Conservation (phyloP, 768 basidiomycete genomes). For the Xanthoconium stramineum region DNA sequence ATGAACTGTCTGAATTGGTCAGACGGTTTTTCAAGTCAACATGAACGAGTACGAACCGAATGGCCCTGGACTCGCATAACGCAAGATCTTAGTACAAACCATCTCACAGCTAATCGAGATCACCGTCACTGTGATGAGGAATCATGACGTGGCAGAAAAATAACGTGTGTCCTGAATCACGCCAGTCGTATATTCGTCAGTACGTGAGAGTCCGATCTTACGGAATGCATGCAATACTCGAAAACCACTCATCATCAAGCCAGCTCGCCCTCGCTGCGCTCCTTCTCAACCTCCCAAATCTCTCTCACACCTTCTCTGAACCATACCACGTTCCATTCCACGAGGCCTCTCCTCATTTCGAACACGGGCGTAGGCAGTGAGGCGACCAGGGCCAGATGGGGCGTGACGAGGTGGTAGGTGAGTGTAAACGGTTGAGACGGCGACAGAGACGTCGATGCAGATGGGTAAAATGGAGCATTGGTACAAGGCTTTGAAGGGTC, state of each 20-base stretch:
- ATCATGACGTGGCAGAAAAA: not conserved
- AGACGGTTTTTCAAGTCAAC: not conserved
- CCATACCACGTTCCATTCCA: slow-evolving; percentile 87
- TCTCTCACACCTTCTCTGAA: slow-evolving; percentile 81
- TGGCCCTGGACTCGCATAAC: not conserved
- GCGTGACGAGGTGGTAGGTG: slow-evolving; percentile 79
- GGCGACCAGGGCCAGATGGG: slow-evolving; percentile 66
- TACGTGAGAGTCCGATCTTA: not conserved
- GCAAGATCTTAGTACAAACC: too few relatives aligned
- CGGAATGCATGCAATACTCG: not conserved
- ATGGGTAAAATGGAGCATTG: slow-evolving; percentile 62
- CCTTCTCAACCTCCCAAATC: slow-evolving; percentile 73
- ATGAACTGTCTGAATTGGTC: not conserved
- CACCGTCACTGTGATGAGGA: too few relatives aligned
- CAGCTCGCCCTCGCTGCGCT: slow-evolving; percentile 33
- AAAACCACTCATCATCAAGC: not conserved
- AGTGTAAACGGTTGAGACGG: slow-evolving; percentile 65
- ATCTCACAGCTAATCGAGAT: too few relatives aligned
- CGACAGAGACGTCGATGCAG: slow-evolving; percentile 60
- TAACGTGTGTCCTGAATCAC: not conserved
- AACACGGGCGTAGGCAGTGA: slow-evolving; percentile 71
- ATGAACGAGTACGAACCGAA: not conserved
- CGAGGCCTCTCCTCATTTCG: slow-evolving; percentile 66
- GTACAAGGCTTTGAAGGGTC: slow-evolving; percentile 16
- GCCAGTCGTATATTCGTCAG: not conserved